Evolutionary conservation across 805 yeast genomes (phyloP), one percentile per base, ranked within the genome.

Genomic region (Yarrowia deformans): DNA sequence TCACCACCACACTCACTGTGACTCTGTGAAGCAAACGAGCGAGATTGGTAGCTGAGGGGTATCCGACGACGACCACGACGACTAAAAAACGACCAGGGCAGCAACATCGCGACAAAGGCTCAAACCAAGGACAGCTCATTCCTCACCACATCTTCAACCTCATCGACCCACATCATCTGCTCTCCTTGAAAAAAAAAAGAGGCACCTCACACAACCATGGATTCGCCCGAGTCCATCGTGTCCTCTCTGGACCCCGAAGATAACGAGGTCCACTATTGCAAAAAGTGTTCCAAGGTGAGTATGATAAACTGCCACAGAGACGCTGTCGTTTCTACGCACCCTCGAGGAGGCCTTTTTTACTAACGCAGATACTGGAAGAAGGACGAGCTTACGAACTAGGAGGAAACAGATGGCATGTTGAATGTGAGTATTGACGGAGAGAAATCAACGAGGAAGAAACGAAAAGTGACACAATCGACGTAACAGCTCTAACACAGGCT

Each of bases 381-480:
- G 97, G 97, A 40, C 96, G 93, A 72, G 98, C 98, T 2, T 95
- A 92, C 77, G 98, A 94, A 77, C 82, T 94, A 34, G 80, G 80
- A 32, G 96, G 90, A 35, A 94, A 92, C 76, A 86, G 97, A 72
- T 95, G 99, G 99, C 99, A 95, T 78, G 90, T 92, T 69, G 85
- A 90, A 71, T 95, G 99, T 77, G 72, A 67, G 76, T 74, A 40
- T 54, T 43, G 45, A 7, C 4, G 29, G 29, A 23, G 29, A n/a
- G 29, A 23, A 23, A 2, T 23, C 29, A 23, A 23, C 4, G 29
- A 23, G 4, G 29, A 5, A 8, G 23, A 7, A 18, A n/a, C 18
- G 1, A 18, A 8, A 5, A 12, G 48, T 7, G 48, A 18, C 23
- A 43, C 8, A 14, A 2, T 7, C n/a, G 16, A 7, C 1, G 45